A percentile compares a stretch with the other conserved stretches of the same genome.
Conservation (phyloP, 371 early-diverging fungal genomes). For the Mortierella sp. region DNA sequence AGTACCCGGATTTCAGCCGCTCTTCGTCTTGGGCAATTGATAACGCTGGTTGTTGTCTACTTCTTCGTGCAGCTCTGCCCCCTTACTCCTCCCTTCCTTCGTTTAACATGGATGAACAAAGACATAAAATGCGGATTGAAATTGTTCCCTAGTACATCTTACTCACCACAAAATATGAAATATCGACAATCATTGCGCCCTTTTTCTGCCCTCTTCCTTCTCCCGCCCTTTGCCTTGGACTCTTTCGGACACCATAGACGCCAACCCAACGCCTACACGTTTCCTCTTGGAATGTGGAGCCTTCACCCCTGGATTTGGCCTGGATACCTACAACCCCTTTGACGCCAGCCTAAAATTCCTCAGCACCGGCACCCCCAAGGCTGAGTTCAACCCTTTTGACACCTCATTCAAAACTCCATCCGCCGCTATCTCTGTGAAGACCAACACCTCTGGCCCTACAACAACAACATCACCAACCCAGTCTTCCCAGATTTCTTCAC, state of each 20-base stretch:
- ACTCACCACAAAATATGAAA: neutral
- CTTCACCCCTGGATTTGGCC: conserved; percentile 59
- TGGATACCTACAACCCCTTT: conserved; percentile 59
- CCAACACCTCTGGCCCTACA: too few species aligned
- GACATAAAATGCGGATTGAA: too few species aligned
- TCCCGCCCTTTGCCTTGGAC: neutral
- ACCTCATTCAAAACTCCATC: conserved; percentile 34
- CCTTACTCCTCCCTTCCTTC: too few species aligned
- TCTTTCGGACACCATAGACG: conserved; percentile 42
- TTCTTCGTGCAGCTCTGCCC: too few species aligned
- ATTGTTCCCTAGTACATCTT: neutral
- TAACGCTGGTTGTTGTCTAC: too few species aligned
- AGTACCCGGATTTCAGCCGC: too few species aligned
- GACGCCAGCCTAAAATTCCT: conserved; percentile 57
- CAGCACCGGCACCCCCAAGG: conserved; percentile 40
- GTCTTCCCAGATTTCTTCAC: neutral
- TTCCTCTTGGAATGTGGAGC: conserved; percentile 61
- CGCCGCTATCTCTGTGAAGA: neutral
- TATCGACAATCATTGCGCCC: conserved; percentile 7
- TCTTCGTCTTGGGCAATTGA: too few species aligned
- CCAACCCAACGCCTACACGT: conserved; percentile 61
- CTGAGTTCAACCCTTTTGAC: conserved; percentile 48
- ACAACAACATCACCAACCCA: neutral
- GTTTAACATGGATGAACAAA: neutral
- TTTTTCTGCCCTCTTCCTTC: neutral